Conservation (phyloP, 441 rosid genomes). For the Jatropha podagrica region DNA sequence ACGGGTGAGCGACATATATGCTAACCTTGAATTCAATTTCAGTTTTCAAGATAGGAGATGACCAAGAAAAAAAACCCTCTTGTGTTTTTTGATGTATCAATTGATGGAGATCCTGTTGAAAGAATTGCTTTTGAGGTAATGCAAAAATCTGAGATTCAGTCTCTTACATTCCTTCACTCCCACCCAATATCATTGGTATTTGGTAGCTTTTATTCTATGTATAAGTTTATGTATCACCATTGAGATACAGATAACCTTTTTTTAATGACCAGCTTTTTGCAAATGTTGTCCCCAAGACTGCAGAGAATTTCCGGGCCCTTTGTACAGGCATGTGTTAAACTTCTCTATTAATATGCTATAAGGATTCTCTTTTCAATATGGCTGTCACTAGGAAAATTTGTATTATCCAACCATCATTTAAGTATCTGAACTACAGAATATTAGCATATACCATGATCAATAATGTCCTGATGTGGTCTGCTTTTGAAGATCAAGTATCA, state of each 20-base stretch:
- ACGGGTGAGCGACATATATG: neutral
- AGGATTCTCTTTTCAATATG: neutral
- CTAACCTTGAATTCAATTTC: constrained; percentile 19
- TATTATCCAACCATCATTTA: neutral
- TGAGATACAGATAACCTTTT: constrained; percentile 5
- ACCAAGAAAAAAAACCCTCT: constrained; percentile 72
- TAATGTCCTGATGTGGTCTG: too few relatives aligned
- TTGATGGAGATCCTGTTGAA: constrained; percentile 68
- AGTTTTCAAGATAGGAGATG: constrained; percentile 43
- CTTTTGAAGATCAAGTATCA: too few relatives aligned
- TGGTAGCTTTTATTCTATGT: neutral
- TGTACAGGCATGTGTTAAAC: constrained; percentile 70
- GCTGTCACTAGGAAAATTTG: too few relatives aligned
- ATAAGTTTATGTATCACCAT: neutral
- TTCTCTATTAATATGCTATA: neutral
- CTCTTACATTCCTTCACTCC: neutral
- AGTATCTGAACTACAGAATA: too few relatives aligned
- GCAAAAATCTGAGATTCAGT: constrained; percentile 8
- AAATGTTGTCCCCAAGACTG: constrained; percentile 90
- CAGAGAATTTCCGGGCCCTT: constrained; percentile 91
- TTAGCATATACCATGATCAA: too few relatives aligned
- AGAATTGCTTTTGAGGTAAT: constrained; percentile 83
- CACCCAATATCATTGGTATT: neutral
- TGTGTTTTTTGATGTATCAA: constrained; percentile 75
- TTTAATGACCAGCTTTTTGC: constrained; percentile 71